phyloP scores from a whole-genome alignment of 371 early-diverging fungal genomes.

The Dipsacomyces acuminosporus region DNA sequence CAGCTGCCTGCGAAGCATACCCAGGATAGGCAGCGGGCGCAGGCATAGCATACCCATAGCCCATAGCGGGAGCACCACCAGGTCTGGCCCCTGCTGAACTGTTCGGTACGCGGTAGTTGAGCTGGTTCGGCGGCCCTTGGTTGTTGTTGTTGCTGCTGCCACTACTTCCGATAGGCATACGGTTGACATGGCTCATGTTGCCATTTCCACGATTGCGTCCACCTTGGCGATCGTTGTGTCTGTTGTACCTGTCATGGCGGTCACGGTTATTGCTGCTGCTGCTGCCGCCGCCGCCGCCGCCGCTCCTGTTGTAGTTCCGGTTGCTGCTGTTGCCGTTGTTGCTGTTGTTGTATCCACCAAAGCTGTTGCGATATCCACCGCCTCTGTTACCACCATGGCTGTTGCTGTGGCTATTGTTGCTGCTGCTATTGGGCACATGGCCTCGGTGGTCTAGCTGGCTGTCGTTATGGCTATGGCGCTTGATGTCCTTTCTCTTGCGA shows the following conservation, averaged over 20 bases:
- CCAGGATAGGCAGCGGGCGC: slow-evolving; percentile 13
- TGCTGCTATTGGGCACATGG: slow-evolving; percentile 8
- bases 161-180: no score
- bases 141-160: no score
- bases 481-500: slow-evolving; percentile 36
- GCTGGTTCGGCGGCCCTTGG: no score
- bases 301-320: background rate
- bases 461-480: slow-evolving; percentile 16
- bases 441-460: slow-evolving; percentile 8
- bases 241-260: background rate
- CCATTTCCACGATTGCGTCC: background rate
- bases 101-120: slow-evolving; percentile 9
- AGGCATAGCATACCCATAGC: slow-evolving; percentile 30
- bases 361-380: slow-evolving; percentile 5
- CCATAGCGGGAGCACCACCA: slow-evolving; percentile 6
- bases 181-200: background rate
- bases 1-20: slow-evolving; percentile 24
- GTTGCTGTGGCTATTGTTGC: slow-evolving; percentile 3
- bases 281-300: background rate
- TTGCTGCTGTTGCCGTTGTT: background rate
- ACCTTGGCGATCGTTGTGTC: background rate
- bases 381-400: slow-evolving; percentile 6
- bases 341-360: slow-evolving; percentile 3
- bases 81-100: slow-evolving; percentile 12
- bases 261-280: background rate